These are phyloP conservation scores for Daedaleopsis sinensis DNA, from an alignment of 768 basidiomycete genomes.

Conservation along the genomic window DNA sequence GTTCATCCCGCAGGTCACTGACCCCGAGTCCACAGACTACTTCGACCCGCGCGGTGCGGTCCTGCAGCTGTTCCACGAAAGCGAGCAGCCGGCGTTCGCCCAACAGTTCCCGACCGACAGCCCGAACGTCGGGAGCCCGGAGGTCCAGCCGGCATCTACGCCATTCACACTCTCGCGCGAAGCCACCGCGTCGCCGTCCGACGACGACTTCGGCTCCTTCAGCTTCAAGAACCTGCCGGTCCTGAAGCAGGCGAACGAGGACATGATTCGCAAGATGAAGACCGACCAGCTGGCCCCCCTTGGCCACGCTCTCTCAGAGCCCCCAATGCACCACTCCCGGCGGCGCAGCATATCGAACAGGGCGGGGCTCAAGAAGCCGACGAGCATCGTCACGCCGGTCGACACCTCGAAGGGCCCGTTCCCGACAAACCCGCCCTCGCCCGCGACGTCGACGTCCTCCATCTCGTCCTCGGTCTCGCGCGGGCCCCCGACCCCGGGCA, in stretches of 20 bases:
- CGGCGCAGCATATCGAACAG: conserved; percentile 83
- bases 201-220: conserved; percentile 96
- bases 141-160: conserved; percentile 33
- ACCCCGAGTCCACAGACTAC: conserved; percentile 99
- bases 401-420: conserved; percentile 47
- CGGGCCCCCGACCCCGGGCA: conserved; percentile 73
- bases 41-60: conserved; percentile 96
- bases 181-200: conserved; percentile 53
- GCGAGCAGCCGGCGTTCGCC: conserved; percentile 65
- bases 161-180: conserved; percentile 44
- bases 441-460: conserved; percentile 89
- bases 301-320: conserved; percentile 71
- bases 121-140: conserved; percentile 26
- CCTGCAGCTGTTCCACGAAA: conserved; percentile 89
- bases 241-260: conserved; percentile 97
- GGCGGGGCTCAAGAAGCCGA: conserved; percentile 79
- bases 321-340: conserved; percentile 57
- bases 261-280: conserved; percentile 93
- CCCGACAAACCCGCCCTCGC: conserved; percentile 84
- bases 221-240: conserved; percentile 97
- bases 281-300: conserved; percentile 87
- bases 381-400: conserved; percentile 64
- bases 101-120: conserved; percentile 51
- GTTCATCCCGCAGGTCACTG: conserved; percentile 93
- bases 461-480: conserved; percentile 89